These are phyloP conservation scores for Hypoxylon perforatum DNA, from an alignment of 495 filamentous ascomycete genomes.

Conservation along the genomic window DNA sequence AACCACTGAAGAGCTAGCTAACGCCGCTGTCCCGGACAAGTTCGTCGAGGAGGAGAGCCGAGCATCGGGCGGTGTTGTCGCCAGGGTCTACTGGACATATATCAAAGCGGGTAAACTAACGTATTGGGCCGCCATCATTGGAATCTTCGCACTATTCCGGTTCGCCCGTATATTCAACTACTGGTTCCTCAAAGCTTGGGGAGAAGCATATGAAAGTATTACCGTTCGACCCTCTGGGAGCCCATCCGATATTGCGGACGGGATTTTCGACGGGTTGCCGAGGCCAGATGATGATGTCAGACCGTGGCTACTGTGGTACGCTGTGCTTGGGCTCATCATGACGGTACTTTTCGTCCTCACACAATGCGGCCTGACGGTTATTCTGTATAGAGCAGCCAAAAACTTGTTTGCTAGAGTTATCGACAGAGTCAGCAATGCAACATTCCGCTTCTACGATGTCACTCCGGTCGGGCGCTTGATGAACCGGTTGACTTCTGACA, in stretches of 20 bases:
- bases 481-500: conserved; percentile 88
- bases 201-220: conserved; percentile 69
- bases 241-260: conserved; percentile 23
- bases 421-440: conserved; percentile 75
- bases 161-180: conserved; percentile 68
- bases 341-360: conserved; percentile 64
- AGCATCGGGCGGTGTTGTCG: conserved; percentile 78
- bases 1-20: conserved; percentile 56
- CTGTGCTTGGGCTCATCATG: conserved; percentile 67
- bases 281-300: conserved; percentile 71
- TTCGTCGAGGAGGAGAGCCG: conserved; percentile 86
- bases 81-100: conserved; percentile 82
- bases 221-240: background rate
- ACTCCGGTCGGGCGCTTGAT: conserved; percentile 86
- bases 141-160: conserved; percentile 69
- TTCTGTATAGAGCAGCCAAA: conserved; percentile 80
- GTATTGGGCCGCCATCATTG: conserved; percentile 74
- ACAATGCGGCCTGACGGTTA: conserved; percentile 71
- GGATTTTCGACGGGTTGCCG: conserved; percentile 67
- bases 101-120: conserved; percentile 77
- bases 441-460: conserved; percentile 87
- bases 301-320: conserved; percentile 78
- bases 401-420: conserved; percentile 76
- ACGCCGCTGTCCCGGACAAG: conserved; percentile 71
- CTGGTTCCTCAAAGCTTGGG: conserved; percentile 90